Base-by-base conservation (phyloP, 1,284 basidiomycete species). In the Polyporus tsugae region DNA sequence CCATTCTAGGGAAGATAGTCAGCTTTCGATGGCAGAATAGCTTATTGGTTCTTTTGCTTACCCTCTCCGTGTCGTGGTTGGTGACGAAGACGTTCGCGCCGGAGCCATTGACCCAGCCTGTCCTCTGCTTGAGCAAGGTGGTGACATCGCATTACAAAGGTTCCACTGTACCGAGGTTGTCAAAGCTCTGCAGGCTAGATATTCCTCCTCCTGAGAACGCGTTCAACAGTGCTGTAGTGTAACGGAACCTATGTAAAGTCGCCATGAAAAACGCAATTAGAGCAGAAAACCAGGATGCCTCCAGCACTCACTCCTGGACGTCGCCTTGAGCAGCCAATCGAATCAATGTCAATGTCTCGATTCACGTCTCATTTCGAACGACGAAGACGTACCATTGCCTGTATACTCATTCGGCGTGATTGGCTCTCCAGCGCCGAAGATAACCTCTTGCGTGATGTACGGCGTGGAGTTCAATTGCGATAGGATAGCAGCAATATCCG, bases 41-140 rank as follows among this genome's bases (percentile, higher is more conserved):
- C 39, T 29, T 29, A 29, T 29, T 25, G 17, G 19, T 39, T 59
- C 46, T 11, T 52, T 29, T 38, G 7, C 84, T 60, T 71, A 89
- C 89, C 52, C 90, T 80, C 76, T 92, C 91, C 0, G 90, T 91
- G 72, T 92, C 91, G 70, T 92, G 90, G 73, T 92, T 90, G 0
- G 85, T 82, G 4, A 92, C 89, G 70, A 92, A 92, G 25, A 89
- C 86, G 71, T 92, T 92, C 0, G 90, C 90, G 41, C 77, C 74
- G 0, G 78, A 78, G 6, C 88, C 83, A 0, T 84, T 49, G 2
- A 91, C 80, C 90, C 89, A 91, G 13, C 87, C 89, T 89, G 59
- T 4, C 29, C 58, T 39, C 44, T 42, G 44, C 10, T 22, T 59
- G 17, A 41, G 58, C 22, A 36, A 49, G 11, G 49, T 5, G 1